Percentiles rank a stretch among this genome's conserved stretches.
Evolutionary conservation across 257 asterid species (phyloP).

Genomic region (Lavandula angustifolia): DNA sequence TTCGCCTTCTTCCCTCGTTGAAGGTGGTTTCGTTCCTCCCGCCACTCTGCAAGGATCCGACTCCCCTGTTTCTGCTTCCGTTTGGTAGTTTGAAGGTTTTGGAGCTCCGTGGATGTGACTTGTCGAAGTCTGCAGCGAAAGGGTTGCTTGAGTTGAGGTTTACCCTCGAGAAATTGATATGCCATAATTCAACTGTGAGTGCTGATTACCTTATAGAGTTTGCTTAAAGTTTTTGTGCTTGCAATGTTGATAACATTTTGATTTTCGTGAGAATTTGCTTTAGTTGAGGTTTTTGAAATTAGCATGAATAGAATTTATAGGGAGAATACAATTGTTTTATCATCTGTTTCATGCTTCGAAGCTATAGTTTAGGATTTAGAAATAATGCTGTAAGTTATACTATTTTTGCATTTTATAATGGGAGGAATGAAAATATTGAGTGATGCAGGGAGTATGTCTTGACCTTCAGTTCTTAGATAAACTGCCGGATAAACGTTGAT

Average conservation of each 20-base stretch:
- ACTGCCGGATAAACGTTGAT: not conserved
- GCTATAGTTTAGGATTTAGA: slow-evolving; percentile 7
- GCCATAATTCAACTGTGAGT: slow-evolving; percentile 92
- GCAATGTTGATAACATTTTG: slow-evolving; percentile 22
- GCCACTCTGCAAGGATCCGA: slow-evolving; percentile 77
- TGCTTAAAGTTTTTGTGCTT: slow-evolving; percentile 7
- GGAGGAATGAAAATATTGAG: slow-evolving; percentile 3
- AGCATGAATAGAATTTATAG: not conserved
- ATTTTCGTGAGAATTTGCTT: slow-evolving; percentile 20
- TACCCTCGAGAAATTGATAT: slow-evolving; percentile 88
- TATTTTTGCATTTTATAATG: not conserved
- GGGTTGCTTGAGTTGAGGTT: slow-evolving; percentile 85
- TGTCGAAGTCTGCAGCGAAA: slow-evolving; percentile 77
- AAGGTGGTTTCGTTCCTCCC: slow-evolving; percentile 81
- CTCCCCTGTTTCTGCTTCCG: slow-evolving; percentile 71
- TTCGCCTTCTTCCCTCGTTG: slow-evolving; percentile 67
- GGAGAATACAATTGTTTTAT: slow-evolving; percentile 4
- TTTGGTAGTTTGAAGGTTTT: slow-evolving; percentile 73
- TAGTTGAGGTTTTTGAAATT: not conserved
- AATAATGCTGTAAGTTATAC: not conserved
- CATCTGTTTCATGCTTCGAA: not conserved
- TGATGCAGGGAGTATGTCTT: not conserved
- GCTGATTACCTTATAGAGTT: not conserved
- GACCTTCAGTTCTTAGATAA: not conserved
- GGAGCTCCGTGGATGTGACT: slow-evolving; percentile 94